Evolutionary conservation across 1,139 yeast genomes (phyloP), one percentile per base, ranked within the genome.

Genomic region (Scheffersomyces illinoinensis): DNA sequence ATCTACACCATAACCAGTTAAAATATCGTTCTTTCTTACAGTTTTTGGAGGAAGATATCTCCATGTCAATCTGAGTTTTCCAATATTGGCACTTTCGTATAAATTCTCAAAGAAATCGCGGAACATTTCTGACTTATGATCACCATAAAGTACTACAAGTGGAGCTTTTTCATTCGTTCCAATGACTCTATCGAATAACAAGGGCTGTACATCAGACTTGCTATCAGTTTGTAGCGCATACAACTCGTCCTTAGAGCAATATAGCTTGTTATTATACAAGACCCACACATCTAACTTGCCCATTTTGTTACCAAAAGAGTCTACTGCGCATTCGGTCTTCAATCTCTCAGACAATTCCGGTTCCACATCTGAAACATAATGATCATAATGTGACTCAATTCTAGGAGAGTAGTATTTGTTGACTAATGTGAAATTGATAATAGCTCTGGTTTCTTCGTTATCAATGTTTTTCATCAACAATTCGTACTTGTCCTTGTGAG

Each of bases 61-160:
- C 89, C 97, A 85, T 2, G 88, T 83, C 70, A 91, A 89, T 59
- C 91, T 81, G 46, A 93, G 71, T 66, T 91, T 90, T 0, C 91
- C 96, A 1, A 76, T 71, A 8, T 75, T 68, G 0, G 97, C 90
- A 58, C 89, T 86, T 53, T 84, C 83, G 61, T 79, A 81, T 58
- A 95, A 74, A 59, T 85, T 83, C 24, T 77, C 71, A 64, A 91
- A 87, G 76, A 90, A 88, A 3, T 74, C 75, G 14, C 76, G 75
- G 67, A 92, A 90, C 5, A 76, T 72, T 0, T 70, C 71, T 18
- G 85, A 79, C 3, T 72, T 64, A 5, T 85, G 76, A 62, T 84
- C 86, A 7, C 87, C 88, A 78, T 90, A 90, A 17, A 81, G 67
- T 0, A 75, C 61, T 58, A 78, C 66, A 18, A 78, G 54, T 0